Conservation (phyloP, 768 basidiomycete species). For the Infundibulicybe gibba region DNA sequence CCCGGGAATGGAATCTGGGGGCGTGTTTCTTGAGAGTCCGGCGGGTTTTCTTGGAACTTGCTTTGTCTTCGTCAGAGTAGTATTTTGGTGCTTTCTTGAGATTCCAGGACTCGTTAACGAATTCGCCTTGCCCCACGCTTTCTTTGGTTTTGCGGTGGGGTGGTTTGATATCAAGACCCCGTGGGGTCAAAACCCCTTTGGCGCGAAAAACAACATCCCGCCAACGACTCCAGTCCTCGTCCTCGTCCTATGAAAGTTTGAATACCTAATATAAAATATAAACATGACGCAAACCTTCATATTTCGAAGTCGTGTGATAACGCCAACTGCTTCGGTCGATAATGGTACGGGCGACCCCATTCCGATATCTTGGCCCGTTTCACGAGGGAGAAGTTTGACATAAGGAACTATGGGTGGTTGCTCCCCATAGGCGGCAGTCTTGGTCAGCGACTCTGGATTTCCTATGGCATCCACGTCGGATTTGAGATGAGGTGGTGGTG, state of each 20-base stretch:
- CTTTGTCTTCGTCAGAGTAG: not conserved
- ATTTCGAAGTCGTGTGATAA: slow-evolving; percentile 79
- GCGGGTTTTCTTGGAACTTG: slow-evolving; percentile 6
- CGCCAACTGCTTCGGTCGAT: slow-evolving; percentile 67
- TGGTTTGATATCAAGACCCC: slow-evolving; percentile 39
- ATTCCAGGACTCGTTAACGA: slow-evolving; percentile 21
- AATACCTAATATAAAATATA: not conserved
- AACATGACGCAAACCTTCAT: slow-evolving; percentile 58
- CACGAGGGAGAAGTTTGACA: slow-evolving; percentile 64
- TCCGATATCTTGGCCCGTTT: slow-evolving; percentile 84
- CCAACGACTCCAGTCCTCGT: slow-evolving; percentile 88
- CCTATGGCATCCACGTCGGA: slow-evolving; percentile 29
- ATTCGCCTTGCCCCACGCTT: slow-evolving; percentile 55
- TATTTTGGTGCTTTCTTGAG: slow-evolving; percentile 7
- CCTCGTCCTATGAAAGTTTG: slow-evolving; percentile 58
- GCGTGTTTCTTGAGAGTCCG: slow-evolving; percentile 6
- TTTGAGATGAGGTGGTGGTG: slow-evolving; percentile 47
- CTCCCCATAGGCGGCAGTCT: slow-evolving; percentile 8
- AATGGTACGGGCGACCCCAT: slow-evolving; percentile 84
- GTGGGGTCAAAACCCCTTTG: slow-evolving; percentile 55
- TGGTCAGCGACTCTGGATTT: slow-evolving; percentile 45
- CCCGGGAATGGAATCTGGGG: slow-evolving; percentile 10
- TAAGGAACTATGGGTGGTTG: slow-evolving; percentile 6
- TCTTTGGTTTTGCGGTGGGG: slow-evolving; percentile 60
- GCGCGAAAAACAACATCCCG: slow-evolving; percentile 80